Conservation (phyloP, 2,329 filamentous ascomycete genomes). For the Microcera coccophila region DNA sequence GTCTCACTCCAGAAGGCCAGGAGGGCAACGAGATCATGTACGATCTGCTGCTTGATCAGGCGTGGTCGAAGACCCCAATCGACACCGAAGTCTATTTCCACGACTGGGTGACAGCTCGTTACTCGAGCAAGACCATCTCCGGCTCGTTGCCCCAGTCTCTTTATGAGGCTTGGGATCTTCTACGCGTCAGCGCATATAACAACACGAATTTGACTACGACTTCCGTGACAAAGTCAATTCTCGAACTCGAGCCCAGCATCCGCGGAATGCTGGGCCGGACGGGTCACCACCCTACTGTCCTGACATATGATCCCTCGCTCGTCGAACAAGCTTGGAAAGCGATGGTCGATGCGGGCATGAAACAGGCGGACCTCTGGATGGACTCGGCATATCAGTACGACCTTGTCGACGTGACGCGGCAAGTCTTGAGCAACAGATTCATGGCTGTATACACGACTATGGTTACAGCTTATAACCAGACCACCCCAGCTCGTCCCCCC, state of each 20-base stretch:
- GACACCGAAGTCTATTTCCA: constrained; percentile 44
- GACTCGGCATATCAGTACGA: constrained; percentile 44
- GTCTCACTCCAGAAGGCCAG: constrained; percentile 47
- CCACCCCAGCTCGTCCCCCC: neutral
- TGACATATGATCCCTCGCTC: neutral
- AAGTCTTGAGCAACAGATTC: constrained; percentile 47
- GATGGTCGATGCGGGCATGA: constrained; percentile 25
- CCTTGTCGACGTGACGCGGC: constrained; percentile 46
- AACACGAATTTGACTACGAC: constrained; percentile 42
- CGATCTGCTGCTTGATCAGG: constrained; percentile 48
- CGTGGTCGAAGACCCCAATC: constrained; percentile 43
- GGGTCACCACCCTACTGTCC: neutral
- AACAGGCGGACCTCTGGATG: constrained; percentile 34
- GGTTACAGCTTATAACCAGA: neutral
- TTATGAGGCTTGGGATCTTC: constrained; percentile 44
- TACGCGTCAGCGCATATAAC: constrained; percentile 45
- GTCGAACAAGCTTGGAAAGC: neutral
- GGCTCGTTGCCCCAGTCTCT: constrained; percentile 29
- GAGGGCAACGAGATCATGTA: constrained; percentile 53
- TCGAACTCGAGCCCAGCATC: constrained; percentile 42
- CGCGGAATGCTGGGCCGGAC: constrained; percentile 29
- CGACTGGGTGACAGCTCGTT: constrained; percentile 43
- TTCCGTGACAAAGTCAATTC: constrained; percentile 43
- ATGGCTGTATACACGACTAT: constrained; percentile 36
- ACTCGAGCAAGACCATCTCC: constrained; percentile 26